Evolutionary conservation across 2,329 filamentous ascomycete genomes (phyloP).

Genomic region (Metarhizium humberi): DNA sequence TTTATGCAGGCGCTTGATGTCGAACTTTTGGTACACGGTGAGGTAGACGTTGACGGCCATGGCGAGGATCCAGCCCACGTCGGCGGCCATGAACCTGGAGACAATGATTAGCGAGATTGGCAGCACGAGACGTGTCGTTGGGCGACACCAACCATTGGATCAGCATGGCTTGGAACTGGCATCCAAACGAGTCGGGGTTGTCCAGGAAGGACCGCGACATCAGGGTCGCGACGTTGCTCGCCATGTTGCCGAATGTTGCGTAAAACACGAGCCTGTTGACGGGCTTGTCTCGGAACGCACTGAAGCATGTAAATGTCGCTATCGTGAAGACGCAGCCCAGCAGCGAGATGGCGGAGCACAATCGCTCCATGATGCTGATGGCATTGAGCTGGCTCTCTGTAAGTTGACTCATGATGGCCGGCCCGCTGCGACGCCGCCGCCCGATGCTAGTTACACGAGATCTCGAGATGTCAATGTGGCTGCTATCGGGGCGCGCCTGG

Average conservation of each 20-base stretch:
- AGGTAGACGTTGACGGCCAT: slow-evolving; percentile 75
- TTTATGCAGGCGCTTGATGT: slow-evolving; percentile 47
- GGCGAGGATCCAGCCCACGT: slow-evolving; percentile 62
- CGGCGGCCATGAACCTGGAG: slow-evolving; percentile 60
- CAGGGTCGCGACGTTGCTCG: slow-evolving; percentile 42
- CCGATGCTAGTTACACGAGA: not conserved
- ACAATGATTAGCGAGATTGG: slow-evolving; percentile 4
- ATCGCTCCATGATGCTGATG: slow-evolving; percentile 55
- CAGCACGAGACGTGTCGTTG: not conserved
- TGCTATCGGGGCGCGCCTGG: not conserved
- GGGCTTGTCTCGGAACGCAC: not conserved
- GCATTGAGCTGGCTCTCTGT: slow-evolving; percentile 34
- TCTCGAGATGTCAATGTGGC: not conserved
- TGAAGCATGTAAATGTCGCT: slow-evolving; percentile 43
- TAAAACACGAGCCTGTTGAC: not conserved
- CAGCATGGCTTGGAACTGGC: slow-evolving; percentile 61
- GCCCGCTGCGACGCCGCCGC: not conserved
- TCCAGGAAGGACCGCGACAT: slow-evolving; percentile 49
- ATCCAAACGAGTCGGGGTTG: slow-evolving; percentile 32
- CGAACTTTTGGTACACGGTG: slow-evolving; percentile 63
- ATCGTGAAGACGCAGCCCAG: slow-evolving; percentile 64
- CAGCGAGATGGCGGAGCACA: slow-evolving; percentile 63
- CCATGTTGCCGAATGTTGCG: not conserved
- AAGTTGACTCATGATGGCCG: slow-evolving; percentile 6
- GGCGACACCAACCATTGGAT: slow-evolving; percentile 56